These are phyloP conservation scores for Mucor mucedo DNA, from an alignment of 371 early-diverging fungal genomes.

Conservation along the genomic window DNA sequence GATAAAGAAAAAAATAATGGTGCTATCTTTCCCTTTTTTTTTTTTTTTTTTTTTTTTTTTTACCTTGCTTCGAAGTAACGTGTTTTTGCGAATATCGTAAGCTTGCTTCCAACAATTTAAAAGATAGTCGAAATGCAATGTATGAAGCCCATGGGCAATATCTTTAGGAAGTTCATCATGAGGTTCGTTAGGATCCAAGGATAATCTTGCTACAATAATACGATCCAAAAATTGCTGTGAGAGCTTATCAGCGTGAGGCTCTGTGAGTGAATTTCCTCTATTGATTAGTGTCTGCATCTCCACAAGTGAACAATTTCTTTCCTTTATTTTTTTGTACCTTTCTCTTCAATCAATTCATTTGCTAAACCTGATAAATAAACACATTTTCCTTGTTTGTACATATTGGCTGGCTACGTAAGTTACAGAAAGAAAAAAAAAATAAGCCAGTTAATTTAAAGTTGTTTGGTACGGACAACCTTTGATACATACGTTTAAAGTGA, in stretches of 20 bases:
- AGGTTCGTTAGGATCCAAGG: slow-evolving; percentile 61
- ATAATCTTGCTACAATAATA: slow-evolving; percentile 78
- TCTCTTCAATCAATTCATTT: slow-evolving; percentile 48
- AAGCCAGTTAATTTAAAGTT: too few relatives aligned
- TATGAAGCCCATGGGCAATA: slow-evolving; percentile 42
- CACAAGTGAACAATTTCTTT: too few relatives aligned
- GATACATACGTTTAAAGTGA: slow-evolving; percentile 76
- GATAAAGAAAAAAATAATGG: neutral
- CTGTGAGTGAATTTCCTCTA: neutral
- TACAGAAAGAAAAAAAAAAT: neutral
- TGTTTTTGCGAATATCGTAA: slow-evolving; percentile 57
- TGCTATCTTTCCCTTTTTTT: too few relatives aligned
- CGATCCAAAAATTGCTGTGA: slow-evolving; percentile 70
- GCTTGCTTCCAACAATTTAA: slow-evolving; percentile 75
- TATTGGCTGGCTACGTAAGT: slow-evolving; percentile 23
- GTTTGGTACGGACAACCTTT: neutral
- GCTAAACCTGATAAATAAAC: slow-evolving; percentile 44
- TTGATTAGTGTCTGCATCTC: too few relatives aligned
- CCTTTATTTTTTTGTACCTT: slow-evolving; percentile 24
- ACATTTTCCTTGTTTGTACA: slow-evolving; percentile 43
- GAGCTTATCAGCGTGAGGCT: slow-evolving; percentile 52
- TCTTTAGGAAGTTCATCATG: slow-evolving; percentile 45
- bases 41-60: neutral
- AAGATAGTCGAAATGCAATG: slow-evolving; percentile 79
- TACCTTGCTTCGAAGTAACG: slow-evolving; percentile 49